Evolutionary conservation across 1,139 yeast genomes (phyloP), one percentile per base, ranked within the genome.

Genomic region (Candida sojae): DNA sequence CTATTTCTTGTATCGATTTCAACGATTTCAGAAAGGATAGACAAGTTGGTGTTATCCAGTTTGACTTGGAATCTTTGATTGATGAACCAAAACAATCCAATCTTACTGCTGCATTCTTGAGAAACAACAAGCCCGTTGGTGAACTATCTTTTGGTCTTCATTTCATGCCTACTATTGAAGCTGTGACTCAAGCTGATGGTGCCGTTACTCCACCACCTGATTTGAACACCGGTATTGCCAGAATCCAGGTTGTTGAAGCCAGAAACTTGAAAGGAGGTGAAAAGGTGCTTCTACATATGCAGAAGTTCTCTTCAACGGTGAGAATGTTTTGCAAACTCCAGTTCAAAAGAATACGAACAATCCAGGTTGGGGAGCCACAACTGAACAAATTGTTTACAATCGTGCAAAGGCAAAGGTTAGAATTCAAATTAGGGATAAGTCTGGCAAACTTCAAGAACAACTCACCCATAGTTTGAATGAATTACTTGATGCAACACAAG

Each of bases 191-290:
- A 57, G 91, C 89, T 3, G 96, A 90, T 67, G 98, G 97, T 47
- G 87, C 95, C 8, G 74, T 79, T 44, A 86, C 83, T 56, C 92
- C 96, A 43, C 91, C 96, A 42, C 97, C 96, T 45, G 97, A 91
- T 57, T 82, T 90, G 66, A 91, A 90, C 67, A 89, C 97, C 17
- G 99, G 99, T 76, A 86, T 93, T 59, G 83, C 87, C 28, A 80
- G 85, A 60, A 66, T 87, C 50, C 75, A 72, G 48, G 62, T 82
- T 43, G 57, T 64, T n/a, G 82, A 76, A 53, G 84, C 82, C 25
- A 75, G 84, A 66, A 72, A 77, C 65, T 73, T 67, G 71, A 68
- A 53, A 66, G 70, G 63, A 61, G 57, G 62, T 11, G 79, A 73
- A 39, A 80, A 56, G 71, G 74, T 21, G 73, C 83, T 32, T 70